Percentiles rank a stretch among this genome's conserved stretches.
Evolutionary conservation across 1,284 basidiomycete genomes (phyloP).

Genomic region (Ganoderma lingzhi): DNA sequence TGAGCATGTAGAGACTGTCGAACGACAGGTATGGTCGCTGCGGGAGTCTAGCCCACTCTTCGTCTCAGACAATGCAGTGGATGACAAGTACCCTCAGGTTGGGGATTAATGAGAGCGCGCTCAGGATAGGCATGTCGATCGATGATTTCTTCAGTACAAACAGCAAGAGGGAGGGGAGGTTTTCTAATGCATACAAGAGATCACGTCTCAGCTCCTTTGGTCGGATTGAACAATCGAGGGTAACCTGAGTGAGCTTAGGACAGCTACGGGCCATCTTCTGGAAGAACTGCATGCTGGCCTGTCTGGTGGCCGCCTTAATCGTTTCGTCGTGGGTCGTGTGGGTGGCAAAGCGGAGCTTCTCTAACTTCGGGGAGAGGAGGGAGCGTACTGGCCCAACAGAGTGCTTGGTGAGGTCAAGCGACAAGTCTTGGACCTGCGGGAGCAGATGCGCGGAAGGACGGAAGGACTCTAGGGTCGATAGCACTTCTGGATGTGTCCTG

Average conservation of each 20-base stretch:
- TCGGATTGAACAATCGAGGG: neutral
- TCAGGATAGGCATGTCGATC: neutral
- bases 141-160: neutral
- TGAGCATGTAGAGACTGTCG: neutral
- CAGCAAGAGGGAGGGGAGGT: neutral
- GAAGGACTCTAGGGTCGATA: neutral
- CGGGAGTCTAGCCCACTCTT: neutral
- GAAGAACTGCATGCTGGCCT: neutral
- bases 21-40: neutral
- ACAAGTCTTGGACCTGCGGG: neutral
- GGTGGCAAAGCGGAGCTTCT: neutral
- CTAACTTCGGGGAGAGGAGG: constrained; percentile 1
- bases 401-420: neutral
- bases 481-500: constrained; percentile 4
- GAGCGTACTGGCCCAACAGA: neutral
- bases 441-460: neutral
- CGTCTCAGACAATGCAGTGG: neutral
- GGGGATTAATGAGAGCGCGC: neutral
- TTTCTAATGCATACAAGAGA: neutral
- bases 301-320: neutral
- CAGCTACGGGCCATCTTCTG: neutral
- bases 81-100: neutral
- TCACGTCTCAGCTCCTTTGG: neutral
- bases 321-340: neutral
- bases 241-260: neutral